Base-by-base conservation (phyloP, 2,329 filamentous ascomycete species). In the Hymenoscyphus scutula region DNA sequence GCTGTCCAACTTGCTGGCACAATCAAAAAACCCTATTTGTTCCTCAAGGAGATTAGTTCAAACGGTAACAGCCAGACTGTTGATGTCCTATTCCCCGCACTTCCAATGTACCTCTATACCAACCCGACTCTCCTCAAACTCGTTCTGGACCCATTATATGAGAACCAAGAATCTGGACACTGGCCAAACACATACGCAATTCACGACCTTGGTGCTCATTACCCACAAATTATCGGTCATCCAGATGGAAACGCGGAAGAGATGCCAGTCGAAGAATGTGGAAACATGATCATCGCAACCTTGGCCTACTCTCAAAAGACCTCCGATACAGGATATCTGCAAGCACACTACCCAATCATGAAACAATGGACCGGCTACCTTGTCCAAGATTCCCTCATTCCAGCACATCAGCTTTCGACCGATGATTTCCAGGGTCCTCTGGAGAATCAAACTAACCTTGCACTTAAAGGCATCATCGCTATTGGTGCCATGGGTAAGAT, bases 31-130 rank as follows among this genome's bases (percentile, higher is more conserved):
- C 88, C 89, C 0, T 83, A 93, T 59, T 77, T 96, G 15, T 96
- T 96, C 77, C 77, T 96, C 60, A 96, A 97, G 74, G 92, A 96
- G 74, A 96, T 96, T 70, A 92, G 89, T 65, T 94, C 90, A 3
- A 89, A 96, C 72, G 91, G 92, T 48, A 94, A 96, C 69, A 88
- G 87, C 68, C 90, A 96, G 73, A 96, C 92, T 0, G 91, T 96
- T 25, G 91, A 95, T 76, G 90, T 96, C 67, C 92, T 96, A 67
- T 96, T 92, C 77, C 91, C 91, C 0, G 84, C 90, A 0, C 90
- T 90, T 74, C 91, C 91, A 0, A 89, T 95, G 75, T 88, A 95
- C 76, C 82, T 94, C 65, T 96, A 95, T 73, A 85, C 89, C 1
- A 94, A 95, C 75, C 85, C 87, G 0, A 76, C 81, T 0, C 74